These are phyloP conservation scores for Colletotrichum filicis DNA, from an alignment of 2,329 filamentous ascomycete genomes.

Conservation along the genomic window DNA sequence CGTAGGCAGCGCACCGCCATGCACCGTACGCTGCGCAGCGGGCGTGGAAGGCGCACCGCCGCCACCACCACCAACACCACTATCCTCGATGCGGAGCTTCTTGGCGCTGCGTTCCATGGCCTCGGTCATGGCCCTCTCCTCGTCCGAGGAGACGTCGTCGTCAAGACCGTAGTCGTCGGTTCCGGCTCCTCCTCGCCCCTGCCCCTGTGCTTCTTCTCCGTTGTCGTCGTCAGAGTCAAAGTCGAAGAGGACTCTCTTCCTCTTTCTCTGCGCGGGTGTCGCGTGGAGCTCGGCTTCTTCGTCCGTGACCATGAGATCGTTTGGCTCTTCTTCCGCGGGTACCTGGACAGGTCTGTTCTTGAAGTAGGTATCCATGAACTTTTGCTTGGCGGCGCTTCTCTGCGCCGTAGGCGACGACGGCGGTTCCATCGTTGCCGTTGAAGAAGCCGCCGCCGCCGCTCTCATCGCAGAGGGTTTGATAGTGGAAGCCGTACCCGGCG, in stretches of 20 bases:
- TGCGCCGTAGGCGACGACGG: slow-evolving; percentile 24
- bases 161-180: slow-evolving; percentile 37
- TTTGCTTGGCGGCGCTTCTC: slow-evolving; percentile 34
- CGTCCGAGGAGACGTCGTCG: slow-evolving; percentile 52
- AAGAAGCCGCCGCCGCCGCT: slow-evolving; percentile 17
- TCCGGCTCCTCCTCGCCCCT: too few relatives aligned
- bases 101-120: slow-evolving; percentile 49
- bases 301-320: neutral
- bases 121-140: slow-evolving; percentile 49
- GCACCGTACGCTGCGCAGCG: slow-evolving; percentile 34
- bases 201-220: slow-evolving; percentile 22
- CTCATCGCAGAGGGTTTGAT: neutral
- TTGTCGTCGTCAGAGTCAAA: slow-evolving; percentile 41
- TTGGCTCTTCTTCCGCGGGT: neutral
- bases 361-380: slow-evolving; percentile 26
- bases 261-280: slow-evolving; percentile 42
- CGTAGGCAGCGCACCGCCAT: slow-evolving; percentile 43
- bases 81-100: slow-evolving; percentile 26
- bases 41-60: slow-evolving; percentile 39
- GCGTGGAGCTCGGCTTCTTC: slow-evolving; percentile 11
- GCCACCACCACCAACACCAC: neutral
- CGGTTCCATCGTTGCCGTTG: slow-evolving; percentile 41
- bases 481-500: slow-evolving; percentile 34
- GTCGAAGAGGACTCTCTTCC: slow-evolving; percentile 39
- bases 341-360: neutral